Evolutionary conservation across 225 moss, liverwort and hornwort species (phyloP), one percentile per base, ranked within the genome.

Genomic region (Anthoceros angustus): DNA sequence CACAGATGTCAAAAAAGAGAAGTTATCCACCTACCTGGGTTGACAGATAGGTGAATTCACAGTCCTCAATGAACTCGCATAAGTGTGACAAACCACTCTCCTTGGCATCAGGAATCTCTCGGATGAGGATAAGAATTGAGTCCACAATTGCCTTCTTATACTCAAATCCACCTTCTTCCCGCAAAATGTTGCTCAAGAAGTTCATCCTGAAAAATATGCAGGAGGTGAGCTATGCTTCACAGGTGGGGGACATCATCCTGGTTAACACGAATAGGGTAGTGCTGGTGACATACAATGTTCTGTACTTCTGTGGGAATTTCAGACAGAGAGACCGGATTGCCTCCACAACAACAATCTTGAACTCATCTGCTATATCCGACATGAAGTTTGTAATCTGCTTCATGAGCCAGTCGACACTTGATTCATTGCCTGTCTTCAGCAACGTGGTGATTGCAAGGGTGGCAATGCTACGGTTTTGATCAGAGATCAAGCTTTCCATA

Each of bases 111-210:
- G 90, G 94, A 72, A 94, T 94, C 87, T 90, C 94, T 69, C 85
- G 77, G 46, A 95, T 95, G 63, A 95, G 88, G 62, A 90, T 90
- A 41, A 95, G 81, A 25, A 90, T 85, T 15, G 94, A 95, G 62
- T 90, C 94, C 39, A 95, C 90, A 64, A 95, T 86, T 62, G 94
- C 87, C 70, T 90, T 95, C 72, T 95, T 95, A 75, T 86, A 95
- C 41, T 95, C 88, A 72, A 90, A 95, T 25, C 86, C 90, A 71
- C 93, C 93, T 77, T 94, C 93, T 43, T 94, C 93, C 78, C 90
- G 80, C 72, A 90, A 70, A 21, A 85, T 88, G 71, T 82, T 87
- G 78, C 86, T 92, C 41, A 88, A 70, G 66, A 86, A 86, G 74
- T 85, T 88, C 86, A 92, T 88, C 78, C 87, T 87, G 83, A 46